These are phyloP conservation scores for Fusarium transvaalense DNA, from an alignment of 2,329 filamentous ascomycete genomes.

Conservation along the genomic window DNA sequence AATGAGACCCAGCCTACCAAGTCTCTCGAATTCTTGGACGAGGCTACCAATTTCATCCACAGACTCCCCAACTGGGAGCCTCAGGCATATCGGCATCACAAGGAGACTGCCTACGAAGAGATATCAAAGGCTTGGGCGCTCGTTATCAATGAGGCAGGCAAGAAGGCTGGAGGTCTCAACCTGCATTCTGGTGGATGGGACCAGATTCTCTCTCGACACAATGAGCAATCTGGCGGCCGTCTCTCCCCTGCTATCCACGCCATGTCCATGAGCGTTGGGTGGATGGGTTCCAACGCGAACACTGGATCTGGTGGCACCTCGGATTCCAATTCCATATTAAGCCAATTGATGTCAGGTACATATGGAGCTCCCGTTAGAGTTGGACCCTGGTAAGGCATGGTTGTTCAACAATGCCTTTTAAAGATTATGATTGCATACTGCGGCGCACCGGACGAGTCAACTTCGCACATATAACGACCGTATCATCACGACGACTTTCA, in stretches of 20 bases:
- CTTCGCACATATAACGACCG: conserved; percentile 52
- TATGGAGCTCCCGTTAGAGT: conserved; percentile 72
- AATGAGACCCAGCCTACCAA: conserved; percentile 86
- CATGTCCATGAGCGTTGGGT: conserved; percentile 79
- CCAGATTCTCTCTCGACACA: conserved; percentile 86
- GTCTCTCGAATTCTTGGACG: conserved; percentile 89
- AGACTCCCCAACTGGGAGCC: conserved; percentile 91
- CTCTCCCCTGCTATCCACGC: conserved; percentile 84
- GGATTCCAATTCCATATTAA: conserved; percentile 69
- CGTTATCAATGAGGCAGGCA: conserved; percentile 90
- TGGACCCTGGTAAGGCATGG: conserved; percentile 67
- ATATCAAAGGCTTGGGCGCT: conserved; percentile 93
- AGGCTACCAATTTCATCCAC: conserved; percentile 90
- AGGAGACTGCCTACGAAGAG: conserved; percentile 96
- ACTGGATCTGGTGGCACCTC: conserved; percentile 43
- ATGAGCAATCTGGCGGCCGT: conserved; percentile 85
- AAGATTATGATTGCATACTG: conserved; percentile 45
- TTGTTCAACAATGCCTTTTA: conserved; percentile 7
- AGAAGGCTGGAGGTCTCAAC: conserved; percentile 90
- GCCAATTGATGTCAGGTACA: conserved; percentile 71
- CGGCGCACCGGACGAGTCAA: conserved; percentile 43
- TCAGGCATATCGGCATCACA: conserved; percentile 89
- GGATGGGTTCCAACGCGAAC: conserved; percentile 70
- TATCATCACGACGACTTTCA: conserved; percentile 51
- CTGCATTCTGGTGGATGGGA: conserved; percentile 94